These are phyloP conservation scores for Fusarium ambrosium DNA, from an alignment of 2,329 filamentous ascomycete genomes.

Conservation along the genomic window DNA sequence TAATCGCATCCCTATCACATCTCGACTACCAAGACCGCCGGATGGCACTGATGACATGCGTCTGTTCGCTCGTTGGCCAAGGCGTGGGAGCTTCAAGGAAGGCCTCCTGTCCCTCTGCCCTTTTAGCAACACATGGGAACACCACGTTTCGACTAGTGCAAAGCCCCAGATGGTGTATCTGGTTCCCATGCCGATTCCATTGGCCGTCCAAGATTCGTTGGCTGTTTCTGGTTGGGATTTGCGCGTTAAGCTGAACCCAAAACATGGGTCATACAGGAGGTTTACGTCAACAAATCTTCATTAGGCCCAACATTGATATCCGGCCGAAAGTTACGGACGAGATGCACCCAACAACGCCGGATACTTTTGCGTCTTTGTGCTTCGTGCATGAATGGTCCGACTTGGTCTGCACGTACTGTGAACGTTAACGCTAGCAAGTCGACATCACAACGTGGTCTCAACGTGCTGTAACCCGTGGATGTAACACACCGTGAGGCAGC, in stretches of 20 bases:
- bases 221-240: conserved; percentile 20
- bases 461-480: conserved; percentile 12
- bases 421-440: not conserved
- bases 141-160: conserved; percentile 35
- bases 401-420: not conserved
- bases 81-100: not conserved
- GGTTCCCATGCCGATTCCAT: not conserved
- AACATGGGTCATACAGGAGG: conserved; percentile 22
- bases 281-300: conserved; percentile 34
- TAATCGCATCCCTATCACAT: not conserved
- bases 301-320: conserved; percentile 39
- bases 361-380: conserved; percentile 2
- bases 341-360: conserved; percentile 21
- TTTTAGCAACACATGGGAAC: conserved; percentile 17
- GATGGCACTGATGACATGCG: conserved; percentile 29
- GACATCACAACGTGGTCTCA: conserved; percentile 33
- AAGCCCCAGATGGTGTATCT: not conserved
- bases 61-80: conserved; percentile 19
- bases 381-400: conserved; percentile 7
- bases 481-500: not conserved
- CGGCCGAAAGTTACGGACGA: conserved; percentile 25
- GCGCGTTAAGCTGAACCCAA: conserved; percentile 14
- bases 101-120: not conserved
- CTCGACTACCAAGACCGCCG: not conserved
- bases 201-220: conserved; percentile 10